These are phyloP conservation scores for Penicillium occitanis DNA, from an alignment of 2,329 filamentous ascomycete genomes.

Conservation along the genomic window DNA sequence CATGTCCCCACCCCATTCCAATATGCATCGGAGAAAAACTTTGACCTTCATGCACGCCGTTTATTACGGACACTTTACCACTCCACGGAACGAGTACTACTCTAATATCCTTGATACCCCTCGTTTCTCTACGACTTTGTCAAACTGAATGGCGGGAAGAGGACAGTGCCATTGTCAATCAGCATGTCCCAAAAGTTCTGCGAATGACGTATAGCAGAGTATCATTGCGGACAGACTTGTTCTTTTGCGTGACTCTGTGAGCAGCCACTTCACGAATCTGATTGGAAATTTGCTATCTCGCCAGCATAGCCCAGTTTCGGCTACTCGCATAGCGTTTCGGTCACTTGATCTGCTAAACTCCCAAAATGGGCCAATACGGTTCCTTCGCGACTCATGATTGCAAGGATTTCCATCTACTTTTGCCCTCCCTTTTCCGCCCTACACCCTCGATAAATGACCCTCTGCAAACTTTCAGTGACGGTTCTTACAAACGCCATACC, in stretches of 20 bases:
- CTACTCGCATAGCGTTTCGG: slow-evolving; percentile 57
- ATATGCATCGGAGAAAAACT: neutral
- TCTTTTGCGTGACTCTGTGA: slow-evolving; percentile 2
- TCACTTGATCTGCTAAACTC: slow-evolving; percentile 59
- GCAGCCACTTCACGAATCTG: slow-evolving; percentile 22
- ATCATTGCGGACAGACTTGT: neutral
- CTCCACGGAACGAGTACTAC: slow-evolving; percentile 4
- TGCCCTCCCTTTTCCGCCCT: slow-evolving; percentile 1
- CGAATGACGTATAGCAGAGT: slow-evolving; percentile 12
- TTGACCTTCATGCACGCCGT: slow-evolving; percentile 17
- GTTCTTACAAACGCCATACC: slow-evolving; percentile 18
- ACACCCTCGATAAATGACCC: slow-evolving; percentile 3
- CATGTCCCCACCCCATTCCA: neutral
- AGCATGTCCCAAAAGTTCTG: neutral
- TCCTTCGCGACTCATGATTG: slow-evolving; percentile 10
- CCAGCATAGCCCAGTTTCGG: slow-evolving; percentile 30
- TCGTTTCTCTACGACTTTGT: neutral
- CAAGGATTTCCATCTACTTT: slow-evolving; percentile 5
- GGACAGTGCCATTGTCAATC: slow-evolving; percentile 6
- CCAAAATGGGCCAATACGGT: slow-evolving; percentile 25
- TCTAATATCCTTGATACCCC: neutral
- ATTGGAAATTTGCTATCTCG: slow-evolving; percentile 20
- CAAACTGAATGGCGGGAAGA: neutral
- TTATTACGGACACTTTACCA: slow-evolving; percentile 5
- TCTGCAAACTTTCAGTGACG: slow-evolving; percentile 15